These are phyloP conservation scores for Waltergamsia citrina DNA, from an alignment of 2,329 filamentous ascomycete genomes.

Conservation along the genomic window DNA sequence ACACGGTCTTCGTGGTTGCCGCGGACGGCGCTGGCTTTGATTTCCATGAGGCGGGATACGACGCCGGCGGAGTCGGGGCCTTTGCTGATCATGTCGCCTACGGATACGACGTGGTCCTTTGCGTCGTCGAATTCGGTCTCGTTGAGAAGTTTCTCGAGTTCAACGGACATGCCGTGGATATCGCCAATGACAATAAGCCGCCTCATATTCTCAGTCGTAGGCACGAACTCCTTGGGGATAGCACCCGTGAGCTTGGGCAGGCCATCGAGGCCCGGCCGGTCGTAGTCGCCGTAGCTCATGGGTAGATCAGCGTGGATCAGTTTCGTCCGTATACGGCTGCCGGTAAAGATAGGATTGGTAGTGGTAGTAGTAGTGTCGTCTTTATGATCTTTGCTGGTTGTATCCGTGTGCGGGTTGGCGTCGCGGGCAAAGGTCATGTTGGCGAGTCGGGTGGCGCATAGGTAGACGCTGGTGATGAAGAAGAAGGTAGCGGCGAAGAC, in stretches of 20 bases:
- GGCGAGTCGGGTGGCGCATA: slow-evolving; percentile 22
- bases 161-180: slow-evolving; percentile 75
- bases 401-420: background rate
- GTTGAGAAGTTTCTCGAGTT: slow-evolving; percentile 56
- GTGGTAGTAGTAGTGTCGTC: background rate
- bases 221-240: slow-evolving; percentile 18
- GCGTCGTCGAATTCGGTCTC: slow-evolving; percentile 50
- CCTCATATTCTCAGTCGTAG: slow-evolving; percentile 29
- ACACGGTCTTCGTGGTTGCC: slow-evolving; percentile 91
- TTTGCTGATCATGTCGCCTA: slow-evolving; percentile 76
- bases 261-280: slow-evolving; percentile 25
- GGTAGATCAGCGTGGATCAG: slow-evolving; percentile 18
- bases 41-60: slow-evolving; percentile 61
- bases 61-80: slow-evolving; percentile 77
- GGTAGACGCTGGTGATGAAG: slow-evolving; percentile 21
- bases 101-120: slow-evolving; percentile 64
- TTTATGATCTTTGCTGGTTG: background rate
- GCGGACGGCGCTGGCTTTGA: slow-evolving; percentile 72
- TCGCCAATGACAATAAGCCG: slow-evolving; percentile 80
- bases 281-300: slow-evolving; percentile 30
- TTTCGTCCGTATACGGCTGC: slow-evolving; percentile 7
- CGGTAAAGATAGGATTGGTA: background rate
- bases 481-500: slow-evolving; percentile 19
- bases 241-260: slow-evolving; percentile 16
- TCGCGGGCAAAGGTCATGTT: slow-evolving; percentile 9